phyloP scores from a whole-genome alignment of 495 filamentous ascomycete species.

The Penicillium dipodomyicola region DNA sequence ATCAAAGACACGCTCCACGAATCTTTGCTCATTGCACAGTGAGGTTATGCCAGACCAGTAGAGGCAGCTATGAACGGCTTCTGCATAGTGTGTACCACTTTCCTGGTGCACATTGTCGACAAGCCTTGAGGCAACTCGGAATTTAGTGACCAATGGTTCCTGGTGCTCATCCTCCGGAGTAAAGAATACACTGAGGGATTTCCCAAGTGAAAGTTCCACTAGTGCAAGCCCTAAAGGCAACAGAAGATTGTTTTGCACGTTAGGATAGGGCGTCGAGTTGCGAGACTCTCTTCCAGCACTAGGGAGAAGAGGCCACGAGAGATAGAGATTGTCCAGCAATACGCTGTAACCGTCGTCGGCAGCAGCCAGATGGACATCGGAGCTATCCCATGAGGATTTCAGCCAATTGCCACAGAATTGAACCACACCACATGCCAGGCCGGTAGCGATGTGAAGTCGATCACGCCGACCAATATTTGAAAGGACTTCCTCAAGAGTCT shows the following conservation, averaged over 20 bases:
- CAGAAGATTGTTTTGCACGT: constrained; percentile 22
- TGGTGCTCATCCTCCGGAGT: constrained; percentile 20
- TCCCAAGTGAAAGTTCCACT: constrained; percentile 41
- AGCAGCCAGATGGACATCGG: constrained; percentile 15
- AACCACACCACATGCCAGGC: constrained; percentile 36
- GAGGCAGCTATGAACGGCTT: constrained; percentile 35
- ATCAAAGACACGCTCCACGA: constrained; percentile 18
- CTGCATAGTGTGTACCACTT: constrained; percentile 32
- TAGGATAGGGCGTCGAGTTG: neutral
- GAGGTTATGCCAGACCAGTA: constrained; percentile 23
- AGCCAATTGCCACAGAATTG: constrained; percentile 37
- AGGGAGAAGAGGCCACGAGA: constrained; percentile 16
- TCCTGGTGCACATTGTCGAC: constrained; percentile 28
- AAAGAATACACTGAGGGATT: constrained; percentile 19
- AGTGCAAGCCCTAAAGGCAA: constrained; percentile 33
- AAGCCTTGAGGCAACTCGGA: constrained; percentile 25
- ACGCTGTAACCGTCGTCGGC: constrained; percentile 5
- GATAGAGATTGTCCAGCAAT: constrained; percentile 13
- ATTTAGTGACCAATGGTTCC: constrained; percentile 19
- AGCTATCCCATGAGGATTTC: constrained; percentile 27
- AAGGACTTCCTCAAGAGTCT: constrained; percentile 10
- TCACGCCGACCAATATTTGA: constrained; percentile 23
- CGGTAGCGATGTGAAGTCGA: constrained; percentile 32
- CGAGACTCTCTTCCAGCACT: neutral
- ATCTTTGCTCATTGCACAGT: constrained; percentile 8